Evolutionary conservation across 768 basidiomycete genomes (phyloP).

Genomic region (Neoboletus magnificus): DNA sequence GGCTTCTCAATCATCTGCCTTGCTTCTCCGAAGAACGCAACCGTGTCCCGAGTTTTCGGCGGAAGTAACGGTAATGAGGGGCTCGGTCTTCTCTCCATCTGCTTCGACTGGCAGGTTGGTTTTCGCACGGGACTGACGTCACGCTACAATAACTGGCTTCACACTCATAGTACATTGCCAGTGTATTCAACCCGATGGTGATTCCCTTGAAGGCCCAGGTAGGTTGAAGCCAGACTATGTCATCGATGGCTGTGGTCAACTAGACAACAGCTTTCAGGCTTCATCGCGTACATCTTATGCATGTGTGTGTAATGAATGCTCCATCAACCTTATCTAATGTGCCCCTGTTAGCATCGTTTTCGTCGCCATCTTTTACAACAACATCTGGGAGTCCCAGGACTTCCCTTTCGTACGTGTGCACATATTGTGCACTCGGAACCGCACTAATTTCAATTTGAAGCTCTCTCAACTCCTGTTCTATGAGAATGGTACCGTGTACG

Average conservation of each 20-base stretch:
- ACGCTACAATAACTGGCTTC: background rate
- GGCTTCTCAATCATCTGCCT: constrained; percentile 63
- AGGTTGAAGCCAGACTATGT: background rate
- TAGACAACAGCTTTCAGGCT: constrained; percentile 36
- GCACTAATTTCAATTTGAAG: constrained; percentile 16
- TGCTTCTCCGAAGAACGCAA: constrained; percentile 45
- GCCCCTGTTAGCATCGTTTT: constrained; percentile 29
- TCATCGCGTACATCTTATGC: constrained; percentile 50
- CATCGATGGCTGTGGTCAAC: background rate
- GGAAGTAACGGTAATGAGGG: constrained; percentile 64
- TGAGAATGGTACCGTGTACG: constrained; percentile 48
- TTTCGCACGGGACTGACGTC: constrained; percentile 15
- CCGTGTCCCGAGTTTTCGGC: constrained; percentile 56
- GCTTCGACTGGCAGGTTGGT: constrained; percentile 57
- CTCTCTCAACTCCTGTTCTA: constrained; percentile 50
- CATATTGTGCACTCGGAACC: background rate
- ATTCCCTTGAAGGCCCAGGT: constrained; percentile 54
- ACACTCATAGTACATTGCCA: constrained; percentile 19
- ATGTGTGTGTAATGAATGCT: constrained; percentile 31
- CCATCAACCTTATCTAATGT: background rate
- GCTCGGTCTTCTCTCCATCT: constrained; percentile 55
- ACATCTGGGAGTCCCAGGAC: constrained; percentile 55
- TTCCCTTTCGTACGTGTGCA: constrained; percentile 54
- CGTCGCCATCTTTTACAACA: constrained; percentile 39
- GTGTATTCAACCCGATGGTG: constrained; percentile 42